These are phyloP conservation scores for Bothriochloa decipiens DNA, from an alignment of 176 grass and related monocot species.

Conservation along the genomic window DNA sequence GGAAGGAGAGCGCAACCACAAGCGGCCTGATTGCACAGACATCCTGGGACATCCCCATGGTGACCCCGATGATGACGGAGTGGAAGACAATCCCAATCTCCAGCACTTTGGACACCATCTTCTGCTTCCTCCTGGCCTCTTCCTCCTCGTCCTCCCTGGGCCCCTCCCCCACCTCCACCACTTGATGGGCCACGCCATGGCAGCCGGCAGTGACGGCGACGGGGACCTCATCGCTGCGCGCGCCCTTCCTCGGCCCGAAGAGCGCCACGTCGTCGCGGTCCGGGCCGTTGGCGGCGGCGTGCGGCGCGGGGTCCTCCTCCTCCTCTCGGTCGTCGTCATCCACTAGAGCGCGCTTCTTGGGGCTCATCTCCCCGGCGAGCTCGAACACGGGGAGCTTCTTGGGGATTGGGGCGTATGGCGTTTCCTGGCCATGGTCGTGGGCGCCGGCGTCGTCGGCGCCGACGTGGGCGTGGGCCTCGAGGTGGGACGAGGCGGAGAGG, in stretches of 20 bases:
- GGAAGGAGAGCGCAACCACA: constrained; percentile 84
- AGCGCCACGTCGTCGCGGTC: constrained; percentile 58
- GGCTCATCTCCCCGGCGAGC: constrained; percentile 60
- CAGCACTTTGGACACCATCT: constrained; percentile 94
- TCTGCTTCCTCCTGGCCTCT: constrained; percentile 79
- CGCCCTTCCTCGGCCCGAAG: constrained; percentile 43
- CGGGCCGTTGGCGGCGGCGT: not conserved
- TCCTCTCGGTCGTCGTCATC: not conserved
- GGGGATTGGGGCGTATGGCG: constrained; percentile 55
- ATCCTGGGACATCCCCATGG: constrained; percentile 91
- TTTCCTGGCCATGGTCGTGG: not conserved
- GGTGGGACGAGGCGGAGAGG: constrained; percentile 77
- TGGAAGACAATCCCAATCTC: constrained; percentile 97
- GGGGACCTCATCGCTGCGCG: constrained; percentile 41
- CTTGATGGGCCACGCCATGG: constrained; percentile 50
- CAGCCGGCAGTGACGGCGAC: constrained; percentile 28
- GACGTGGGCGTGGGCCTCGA: constrained; percentile 46
- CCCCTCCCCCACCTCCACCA: constrained; percentile 43
- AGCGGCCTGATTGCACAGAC: constrained; percentile 81
- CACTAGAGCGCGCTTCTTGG: constrained; percentile 43
- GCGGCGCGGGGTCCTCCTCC: constrained; percentile 5
- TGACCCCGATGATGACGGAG: constrained; percentile 88
- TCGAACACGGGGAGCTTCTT: constrained; percentile 41
- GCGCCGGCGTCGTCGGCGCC: not conserved
- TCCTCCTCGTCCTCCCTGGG: constrained; percentile 58